phyloP scores from a whole-genome alignment of 164 flowering plant species.

The Vitis vinifera region DNA sequence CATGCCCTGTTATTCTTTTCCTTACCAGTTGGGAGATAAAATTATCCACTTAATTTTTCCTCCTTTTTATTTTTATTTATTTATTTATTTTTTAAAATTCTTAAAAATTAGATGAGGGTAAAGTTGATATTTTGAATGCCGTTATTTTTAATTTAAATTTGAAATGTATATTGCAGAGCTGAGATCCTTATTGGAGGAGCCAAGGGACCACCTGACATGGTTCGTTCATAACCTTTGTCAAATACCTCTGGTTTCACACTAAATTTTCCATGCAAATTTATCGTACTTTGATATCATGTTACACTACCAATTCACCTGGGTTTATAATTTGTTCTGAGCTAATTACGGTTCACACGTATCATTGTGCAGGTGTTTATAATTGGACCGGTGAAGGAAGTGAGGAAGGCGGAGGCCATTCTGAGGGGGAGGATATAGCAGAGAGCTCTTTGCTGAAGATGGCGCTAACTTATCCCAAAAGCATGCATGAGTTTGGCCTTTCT shows the following conservation, averaged over 20 bases:
- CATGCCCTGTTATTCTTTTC: neutral
- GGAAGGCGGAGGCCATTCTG: conserved; percentile 86
- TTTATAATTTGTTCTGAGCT: neutral
- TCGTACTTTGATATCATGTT: no score
- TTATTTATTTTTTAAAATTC: conserved; percentile 1
- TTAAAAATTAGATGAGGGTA: neutral
- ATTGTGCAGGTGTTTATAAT: conserved; percentile 72
- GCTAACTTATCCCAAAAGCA: no score
- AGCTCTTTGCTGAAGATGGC: no score
- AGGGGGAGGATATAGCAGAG: conserved; percentile 56
- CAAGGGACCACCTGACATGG: conserved; percentile 97
- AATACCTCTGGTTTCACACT: no score
- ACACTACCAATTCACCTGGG: neutral
- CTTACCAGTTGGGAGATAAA: no score
- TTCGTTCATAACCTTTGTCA: conserved; percentile 20
- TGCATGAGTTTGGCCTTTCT: no score
- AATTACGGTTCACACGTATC: no score
- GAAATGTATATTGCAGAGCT: conserved; percentile 49
- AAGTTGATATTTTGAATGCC: no score
- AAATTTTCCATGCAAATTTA: no score
- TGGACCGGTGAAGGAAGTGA: conserved; percentile 82
- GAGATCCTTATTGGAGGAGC: conserved; percentile 85
- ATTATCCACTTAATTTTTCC: no score
- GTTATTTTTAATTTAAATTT: no score
- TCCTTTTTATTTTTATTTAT: no score